A percentile compares a stretch with the other conserved stretches of the same genome.
Evolutionary conservation across 805 yeast genomes (phyloP).

Genomic region (Candida arabinofermentans): DNA sequence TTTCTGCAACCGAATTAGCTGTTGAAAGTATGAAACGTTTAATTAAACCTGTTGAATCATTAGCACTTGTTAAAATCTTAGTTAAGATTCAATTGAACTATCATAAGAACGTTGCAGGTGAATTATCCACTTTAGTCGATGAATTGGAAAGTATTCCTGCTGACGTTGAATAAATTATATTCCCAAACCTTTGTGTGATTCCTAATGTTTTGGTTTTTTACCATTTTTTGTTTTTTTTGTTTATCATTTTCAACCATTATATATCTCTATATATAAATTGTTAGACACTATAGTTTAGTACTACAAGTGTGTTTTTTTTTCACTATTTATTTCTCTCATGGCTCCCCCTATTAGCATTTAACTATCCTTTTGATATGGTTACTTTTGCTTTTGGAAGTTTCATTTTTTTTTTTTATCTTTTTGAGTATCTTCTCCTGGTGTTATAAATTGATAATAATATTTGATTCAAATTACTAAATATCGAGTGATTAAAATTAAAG

Average conservation of each 20-base stretch:
- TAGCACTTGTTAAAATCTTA: slow-evolving; percentile 61
- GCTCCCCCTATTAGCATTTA: too few relatives aligned
- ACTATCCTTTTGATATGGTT: background rate
- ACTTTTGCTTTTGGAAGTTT: background rate
- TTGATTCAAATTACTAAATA: background rate
- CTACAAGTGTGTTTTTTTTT: background rate
- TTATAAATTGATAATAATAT: background rate
- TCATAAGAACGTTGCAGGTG: slow-evolving; percentile 47
- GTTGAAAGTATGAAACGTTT: slow-evolving; percentile 75
- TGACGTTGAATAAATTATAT: slow-evolving; percentile 34
- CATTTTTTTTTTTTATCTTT: background rate
- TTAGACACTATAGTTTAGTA: too few relatives aligned
- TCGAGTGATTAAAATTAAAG: too few relatives aligned
- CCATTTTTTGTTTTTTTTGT: background rate
- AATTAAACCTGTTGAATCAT: slow-evolving; percentile 61
- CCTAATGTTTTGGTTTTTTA: background rate
- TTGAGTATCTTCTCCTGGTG: background rate
- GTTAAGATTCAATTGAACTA: slow-evolving; percentile 67
- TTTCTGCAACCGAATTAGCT: slow-evolving; percentile 71
- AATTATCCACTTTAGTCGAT: slow-evolving; percentile 43
- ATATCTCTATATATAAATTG: too few relatives aligned
- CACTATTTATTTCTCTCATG: too few relatives aligned
- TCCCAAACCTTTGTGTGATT: background rate
- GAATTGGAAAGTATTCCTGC: slow-evolving; percentile 40
- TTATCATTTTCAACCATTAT: background rate